phyloP scores from a whole-genome alignment of 176 grass and related monocot genomes.

The Ensete glaucum region DNA sequence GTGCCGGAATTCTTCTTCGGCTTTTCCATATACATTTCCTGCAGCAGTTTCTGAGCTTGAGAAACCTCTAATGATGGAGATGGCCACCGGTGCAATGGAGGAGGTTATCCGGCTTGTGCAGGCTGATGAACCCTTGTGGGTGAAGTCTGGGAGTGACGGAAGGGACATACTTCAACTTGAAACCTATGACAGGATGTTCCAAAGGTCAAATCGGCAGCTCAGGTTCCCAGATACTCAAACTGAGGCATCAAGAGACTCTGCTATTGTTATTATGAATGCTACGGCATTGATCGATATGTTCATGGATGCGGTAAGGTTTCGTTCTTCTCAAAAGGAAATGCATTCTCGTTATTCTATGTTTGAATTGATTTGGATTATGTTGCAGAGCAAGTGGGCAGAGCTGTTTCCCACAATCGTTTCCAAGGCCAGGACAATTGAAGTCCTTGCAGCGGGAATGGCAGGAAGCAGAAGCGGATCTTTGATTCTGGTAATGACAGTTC shows the following conservation, averaged over 20 bases:
- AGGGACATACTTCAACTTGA: slow-evolving; percentile 44
- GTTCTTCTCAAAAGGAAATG: slow-evolving; percentile 4
- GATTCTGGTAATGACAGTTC: slow-evolving; percentile 47
- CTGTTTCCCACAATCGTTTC: slow-evolving; percentile 81
- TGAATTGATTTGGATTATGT: background rate
- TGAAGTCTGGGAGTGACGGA: slow-evolving; percentile 27
- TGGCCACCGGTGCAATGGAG: slow-evolving; percentile 60
- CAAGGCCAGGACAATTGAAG: slow-evolving; percentile 51
- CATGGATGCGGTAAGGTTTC: slow-evolving; percentile 58
- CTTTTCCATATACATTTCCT: slow-evolving; percentile 31
- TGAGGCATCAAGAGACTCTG: slow-evolving; percentile 68
- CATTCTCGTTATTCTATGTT: background rate
- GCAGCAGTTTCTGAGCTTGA: slow-evolving; percentile 43
- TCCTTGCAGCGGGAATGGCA: slow-evolving; percentile 51
- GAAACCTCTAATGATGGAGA: slow-evolving; percentile 54
- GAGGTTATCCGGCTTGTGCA: slow-evolving; percentile 74
- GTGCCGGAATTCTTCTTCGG: slow-evolving; percentile 40
- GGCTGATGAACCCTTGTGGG: slow-evolving; percentile 62
- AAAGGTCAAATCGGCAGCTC: slow-evolving; percentile 40
- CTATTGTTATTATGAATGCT: slow-evolving; percentile 50
- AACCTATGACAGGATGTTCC: slow-evolving; percentile 56
- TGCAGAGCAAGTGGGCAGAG: slow-evolving; percentile 76
- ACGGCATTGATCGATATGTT: slow-evolving; percentile 61
- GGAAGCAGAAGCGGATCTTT: slow-evolving; percentile 52
- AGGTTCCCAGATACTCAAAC: slow-evolving; percentile 35